Base-by-base conservation (phyloP, 129 eudicot species). In the Gnaphalium uliginosum region DNA sequence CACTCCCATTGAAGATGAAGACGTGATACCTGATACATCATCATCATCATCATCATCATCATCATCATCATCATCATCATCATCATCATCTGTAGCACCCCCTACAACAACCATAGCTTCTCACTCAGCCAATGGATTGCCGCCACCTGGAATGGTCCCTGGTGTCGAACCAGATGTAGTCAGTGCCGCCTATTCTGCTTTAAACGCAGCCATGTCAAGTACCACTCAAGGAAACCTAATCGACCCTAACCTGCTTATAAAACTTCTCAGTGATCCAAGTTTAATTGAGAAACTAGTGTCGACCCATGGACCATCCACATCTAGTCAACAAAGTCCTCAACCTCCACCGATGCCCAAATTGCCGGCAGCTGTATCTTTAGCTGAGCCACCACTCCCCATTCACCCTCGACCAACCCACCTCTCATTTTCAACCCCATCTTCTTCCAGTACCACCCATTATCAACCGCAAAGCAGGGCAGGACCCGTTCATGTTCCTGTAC, bases 1-100 rank as follows among this genome's bases (percentile, higher is more conserved):
- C 72, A 93, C 89, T 66, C 93, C 98, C 29, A 81, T 93, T 2
- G 98, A 93, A 83, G 98, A 93, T 18, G 98, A 93, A 69, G 98
- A 93, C 65, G 68, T 80, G 23, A 15, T 82, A 65, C 62, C 82
- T 6, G 96, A 82, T 32, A 64, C 69, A 64, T 66, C 53, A 37
- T 80, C 86, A 23, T 18, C 77, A 14, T 26, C 68, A 30, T 66
- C 71, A 66, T 80, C 86, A 43, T 18, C 74, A 14, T 26, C 68
- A 30, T 66, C 71, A 66, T 80, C 86, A 43, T 18, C 69, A 64
- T 66, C 53, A 37, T 80, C 86, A 23, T 18, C 77, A 14, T 26
- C 68, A 30, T 66, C 71, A 66, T 80, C 86, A 43, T 18, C 74
- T 30, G 32, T 67, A 9, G 5, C 53, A 71, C 63, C 78, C 39